Evolutionary conservation across 2,329 filamentous ascomycete genomes (phyloP).

Genomic region (Tolypocladium tropicale): DNA sequence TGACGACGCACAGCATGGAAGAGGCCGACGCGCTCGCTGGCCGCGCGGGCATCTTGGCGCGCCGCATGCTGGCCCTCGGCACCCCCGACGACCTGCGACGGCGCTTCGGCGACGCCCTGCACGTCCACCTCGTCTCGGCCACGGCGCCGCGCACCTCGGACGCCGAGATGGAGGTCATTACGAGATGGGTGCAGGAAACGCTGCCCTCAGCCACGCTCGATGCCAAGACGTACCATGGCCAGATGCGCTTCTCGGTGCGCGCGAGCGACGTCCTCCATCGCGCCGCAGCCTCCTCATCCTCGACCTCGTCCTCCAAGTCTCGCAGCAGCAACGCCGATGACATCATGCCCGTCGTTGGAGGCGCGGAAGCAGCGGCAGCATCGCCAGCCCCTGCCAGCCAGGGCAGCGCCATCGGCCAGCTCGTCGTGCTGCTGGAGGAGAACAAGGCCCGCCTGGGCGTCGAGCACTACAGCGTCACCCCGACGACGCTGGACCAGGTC

Average conservation of each 20-base stretch:
- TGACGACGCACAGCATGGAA: constrained; percentile 94
- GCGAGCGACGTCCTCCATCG: constrained; percentile 30
- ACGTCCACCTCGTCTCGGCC: constrained; percentile 71
- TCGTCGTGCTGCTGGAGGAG: constrained; percentile 66
- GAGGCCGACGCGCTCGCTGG: constrained; percentile 83
- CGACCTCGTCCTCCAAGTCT: not conserved
- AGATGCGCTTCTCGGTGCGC: constrained; percentile 74
- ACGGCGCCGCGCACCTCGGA: constrained; percentile 63
- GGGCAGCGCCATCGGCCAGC: constrained; percentile 48
- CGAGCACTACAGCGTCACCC: constrained; percentile 78
- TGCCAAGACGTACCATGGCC: constrained; percentile 70
- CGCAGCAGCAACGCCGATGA: not conserved
- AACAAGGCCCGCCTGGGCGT: constrained; percentile 59
- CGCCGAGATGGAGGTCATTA: constrained; percentile 57
- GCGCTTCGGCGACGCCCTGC: constrained; percentile 67
- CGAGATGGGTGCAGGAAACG: constrained; percentile 50
- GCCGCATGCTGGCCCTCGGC: constrained; percentile 76
- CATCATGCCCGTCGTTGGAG: not conserved
- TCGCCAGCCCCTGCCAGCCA: constrained; percentile 20
- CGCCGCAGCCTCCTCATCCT: not conserved
- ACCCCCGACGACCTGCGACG: constrained; percentile 61
- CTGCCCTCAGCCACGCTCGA: constrained; percentile 61
- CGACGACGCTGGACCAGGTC: constrained; percentile 83
- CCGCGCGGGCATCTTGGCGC: constrained; percentile 76
- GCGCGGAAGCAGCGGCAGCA: constrained; percentile 5